A percentile compares a stretch with the other conserved stretches of the same genome.
phyloP scores from a whole-genome alignment of 768 basidiomycete species.

The Podaxis pistillaris region DNA sequence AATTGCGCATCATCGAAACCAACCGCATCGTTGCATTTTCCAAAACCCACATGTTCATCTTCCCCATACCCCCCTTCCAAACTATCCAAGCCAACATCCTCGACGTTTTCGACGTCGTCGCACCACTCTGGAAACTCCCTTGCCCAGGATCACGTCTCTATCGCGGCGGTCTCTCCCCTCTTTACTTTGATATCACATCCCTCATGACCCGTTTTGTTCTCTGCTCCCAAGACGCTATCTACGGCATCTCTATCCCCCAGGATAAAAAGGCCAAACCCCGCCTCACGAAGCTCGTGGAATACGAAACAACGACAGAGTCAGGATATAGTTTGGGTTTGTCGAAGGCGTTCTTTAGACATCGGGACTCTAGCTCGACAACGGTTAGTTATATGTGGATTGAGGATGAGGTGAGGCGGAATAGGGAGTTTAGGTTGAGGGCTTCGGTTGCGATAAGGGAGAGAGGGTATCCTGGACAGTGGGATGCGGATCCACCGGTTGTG shows the following conservation, averaged over 20 bases:
- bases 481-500: slow-evolving; percentile 12
- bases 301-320: slow-evolving; percentile 13
- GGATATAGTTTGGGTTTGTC: slow-evolving; percentile 10
- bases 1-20: slow-evolving; percentile 11
- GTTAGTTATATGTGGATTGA: slow-evolving; percentile 14
- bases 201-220: slow-evolving; percentile 14
- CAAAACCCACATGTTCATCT: slow-evolving; percentile 12
- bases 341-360: slow-evolving; percentile 13
- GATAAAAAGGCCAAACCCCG: slow-evolving; percentile 14
- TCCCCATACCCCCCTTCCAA: slow-evolving; percentile 13
- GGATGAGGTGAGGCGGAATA: slow-evolving; percentile 14
- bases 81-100: slow-evolving; percentile 12
- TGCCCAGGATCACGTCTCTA: slow-evolving; percentile 11
- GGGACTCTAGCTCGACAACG: slow-evolving; percentile 13
- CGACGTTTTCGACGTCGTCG: slow-evolving; percentile 7
- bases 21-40: slow-evolving; percentile 12
- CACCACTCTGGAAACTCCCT: slow-evolving; percentile 13
- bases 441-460: slow-evolving; percentile 15
- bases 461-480: slow-evolving; percentile 15
- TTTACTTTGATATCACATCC: slow-evolving; percentile 5
- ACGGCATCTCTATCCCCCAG: slow-evolving; percentile 14
- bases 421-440: slow-evolving; percentile 14
- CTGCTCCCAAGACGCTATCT: slow-evolving; percentile 12
- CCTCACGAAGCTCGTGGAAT: slow-evolving; percentile 13
- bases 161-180: slow-evolving; percentile 12